Evolutionary conservation across 257 asterid species (phyloP).

Genomic region (Coffea eugenioides): DNA sequence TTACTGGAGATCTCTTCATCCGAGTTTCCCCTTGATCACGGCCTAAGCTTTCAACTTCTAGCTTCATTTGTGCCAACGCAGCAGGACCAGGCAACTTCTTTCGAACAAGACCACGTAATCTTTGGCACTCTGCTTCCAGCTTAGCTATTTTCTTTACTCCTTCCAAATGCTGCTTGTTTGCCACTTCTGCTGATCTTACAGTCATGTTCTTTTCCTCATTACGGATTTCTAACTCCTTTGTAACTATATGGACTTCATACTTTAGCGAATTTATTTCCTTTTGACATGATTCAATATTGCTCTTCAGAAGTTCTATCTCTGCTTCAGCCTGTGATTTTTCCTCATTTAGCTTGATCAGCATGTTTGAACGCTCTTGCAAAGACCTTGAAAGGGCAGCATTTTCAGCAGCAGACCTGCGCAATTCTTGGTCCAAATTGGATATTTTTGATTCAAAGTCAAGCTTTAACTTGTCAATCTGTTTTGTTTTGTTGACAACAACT

Average conservation of each 20-base stretch:
- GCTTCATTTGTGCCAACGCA: slow-evolving; percentile 97
- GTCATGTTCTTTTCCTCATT: slow-evolving; percentile 96
- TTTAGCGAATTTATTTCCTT: slow-evolving; percentile 77
- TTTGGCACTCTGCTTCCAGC: slow-evolving; percentile 96
- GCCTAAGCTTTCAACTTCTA: slow-evolving; percentile 86
- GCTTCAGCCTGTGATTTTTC: slow-evolving; percentile 83
- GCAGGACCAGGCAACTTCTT: slow-evolving; percentile 98
- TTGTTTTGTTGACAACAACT: slow-evolving; percentile 57
- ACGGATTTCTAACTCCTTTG: slow-evolving; percentile 88
- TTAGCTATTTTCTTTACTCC: slow-evolving; percentile 89
- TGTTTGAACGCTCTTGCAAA: slow-evolving; percentile 87
- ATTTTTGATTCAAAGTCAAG: slow-evolving; percentile 69
- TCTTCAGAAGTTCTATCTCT: slow-evolving; percentile 63
- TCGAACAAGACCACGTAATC: slow-evolving; percentile 91
- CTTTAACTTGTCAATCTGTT: slow-evolving; percentile 77
- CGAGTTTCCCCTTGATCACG: slow-evolving; percentile 78
- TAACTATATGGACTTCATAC: slow-evolving; percentile 75
- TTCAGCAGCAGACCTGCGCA: slow-evolving; percentile 78
- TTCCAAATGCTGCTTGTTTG: slow-evolving; percentile 89
- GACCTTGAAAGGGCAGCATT: slow-evolving; percentile 82
- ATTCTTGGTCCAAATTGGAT: slow-evolving; percentile 64
- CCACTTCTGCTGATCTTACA: slow-evolving; percentile 86
- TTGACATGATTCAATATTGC: slow-evolving; percentile 63
- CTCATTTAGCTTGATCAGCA: slow-evolving; percentile 72
- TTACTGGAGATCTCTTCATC: slow-evolving; percentile 67